A percentile compares a stretch with the other conserved stretches of the same genome.
Conservation (phyloP, 2,329 filamentous ascomycete species). For the Shiraia sp. region DNA sequence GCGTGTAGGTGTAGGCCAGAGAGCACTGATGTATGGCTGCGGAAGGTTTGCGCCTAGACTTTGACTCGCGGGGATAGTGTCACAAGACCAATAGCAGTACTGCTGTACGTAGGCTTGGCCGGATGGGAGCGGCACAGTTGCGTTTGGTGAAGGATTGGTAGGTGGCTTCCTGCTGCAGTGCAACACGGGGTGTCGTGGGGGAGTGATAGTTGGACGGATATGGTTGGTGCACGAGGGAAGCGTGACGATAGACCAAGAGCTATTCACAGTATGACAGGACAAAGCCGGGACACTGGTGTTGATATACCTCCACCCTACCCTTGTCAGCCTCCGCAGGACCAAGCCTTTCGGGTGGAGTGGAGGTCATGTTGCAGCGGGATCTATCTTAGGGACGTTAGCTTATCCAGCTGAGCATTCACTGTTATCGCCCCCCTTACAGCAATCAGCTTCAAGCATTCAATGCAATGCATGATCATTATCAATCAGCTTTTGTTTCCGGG, state of each 20-base stretch:
- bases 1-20: conserved; percentile 21
- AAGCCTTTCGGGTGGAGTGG: conserved; percentile 27
- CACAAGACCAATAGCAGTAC: conserved; percentile 40
- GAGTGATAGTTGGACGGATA: conserved; percentile 13
- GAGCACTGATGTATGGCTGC: conserved; percentile 28
- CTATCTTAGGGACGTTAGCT: conserved; percentile 25
- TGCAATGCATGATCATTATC: conserved; percentile 3
- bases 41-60: conserved; percentile 24
- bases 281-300: conserved; percentile 24
- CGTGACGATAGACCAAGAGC: conserved; percentile 13
- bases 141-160: conserved; percentile 24
- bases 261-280: conserved; percentile 4
- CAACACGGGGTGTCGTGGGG: conserved; percentile 36
- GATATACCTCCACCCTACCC: conserved; percentile 42
- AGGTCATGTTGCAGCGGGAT: conserved; percentile 31
- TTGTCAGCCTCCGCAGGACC: conserved; percentile 17
- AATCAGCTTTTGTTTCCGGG: background rate
- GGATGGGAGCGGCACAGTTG: conserved; percentile 19
- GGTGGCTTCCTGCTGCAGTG: conserved; percentile 28
- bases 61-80: conserved; percentile 29
- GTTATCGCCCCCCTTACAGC: conserved; percentile 20
- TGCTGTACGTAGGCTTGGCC: conserved; percentile 39
- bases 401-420: conserved; percentile 13
- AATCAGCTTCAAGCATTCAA: conserved; percentile 8
- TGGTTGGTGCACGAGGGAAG: conserved; percentile 26